Evolutionary conservation across 495 filamentous ascomycete species (phyloP).

Genomic region (Hypoxylon rickii): DNA sequence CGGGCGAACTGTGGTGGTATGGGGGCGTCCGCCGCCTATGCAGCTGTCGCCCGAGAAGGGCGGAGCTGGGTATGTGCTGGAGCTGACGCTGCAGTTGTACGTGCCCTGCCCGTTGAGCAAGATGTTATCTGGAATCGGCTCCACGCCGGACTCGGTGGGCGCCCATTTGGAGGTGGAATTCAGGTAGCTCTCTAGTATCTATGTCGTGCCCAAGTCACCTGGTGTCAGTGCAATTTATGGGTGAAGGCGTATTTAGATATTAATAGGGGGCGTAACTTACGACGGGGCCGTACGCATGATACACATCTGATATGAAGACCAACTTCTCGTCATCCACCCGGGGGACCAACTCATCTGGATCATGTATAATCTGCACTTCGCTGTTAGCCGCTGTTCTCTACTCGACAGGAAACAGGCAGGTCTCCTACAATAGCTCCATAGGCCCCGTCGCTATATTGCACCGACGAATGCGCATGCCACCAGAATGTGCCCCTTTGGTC

Average conservation of each 20-base stretch:
- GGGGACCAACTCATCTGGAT: constrained; percentile 36
- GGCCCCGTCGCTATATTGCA: constrained; percentile 35
- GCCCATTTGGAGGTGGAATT: constrained; percentile 39
- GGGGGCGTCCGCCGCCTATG: constrained; percentile 31
- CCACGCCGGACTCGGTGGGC: constrained; percentile 36
- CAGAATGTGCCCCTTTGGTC: constrained; percentile 40
- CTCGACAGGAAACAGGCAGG: background rate
- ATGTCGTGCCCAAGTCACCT: background rate
- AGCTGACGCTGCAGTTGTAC: constrained; percentile 39
- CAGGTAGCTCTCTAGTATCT: constrained; percentile 36
- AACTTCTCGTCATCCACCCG: constrained; percentile 34
- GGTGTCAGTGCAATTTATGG: background rate
- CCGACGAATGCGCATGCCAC: constrained; percentile 37
- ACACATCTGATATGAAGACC: constrained; percentile 36
- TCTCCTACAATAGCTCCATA: constrained; percentile 35
- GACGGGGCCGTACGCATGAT: constrained; percentile 35
- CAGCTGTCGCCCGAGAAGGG: constrained; percentile 11
- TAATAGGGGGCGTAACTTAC: constrained; percentile 15
- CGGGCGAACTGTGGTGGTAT: constrained; percentile 18
- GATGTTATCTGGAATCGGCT: constrained; percentile 40
- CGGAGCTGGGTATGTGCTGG: constrained; percentile 29
- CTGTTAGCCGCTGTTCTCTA: background rate
- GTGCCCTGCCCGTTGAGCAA: constrained; percentile 46
- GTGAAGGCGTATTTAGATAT: background rate
- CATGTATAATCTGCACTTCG: constrained; percentile 27